Conservation (phyloP, 352 stramenopile species). For the Globisporangium apiculatum region DNA sequence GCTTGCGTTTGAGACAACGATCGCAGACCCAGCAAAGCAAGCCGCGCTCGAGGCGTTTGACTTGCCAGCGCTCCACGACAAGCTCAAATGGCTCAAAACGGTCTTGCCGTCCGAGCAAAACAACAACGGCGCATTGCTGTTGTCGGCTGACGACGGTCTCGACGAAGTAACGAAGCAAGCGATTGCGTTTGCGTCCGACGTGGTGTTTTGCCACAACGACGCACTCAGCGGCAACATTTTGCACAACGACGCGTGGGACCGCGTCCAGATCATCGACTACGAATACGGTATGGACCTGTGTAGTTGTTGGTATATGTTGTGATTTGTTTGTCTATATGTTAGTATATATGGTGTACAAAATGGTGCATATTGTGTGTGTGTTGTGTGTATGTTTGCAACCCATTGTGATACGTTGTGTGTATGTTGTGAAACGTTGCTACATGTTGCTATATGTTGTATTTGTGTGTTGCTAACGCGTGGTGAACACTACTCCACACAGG, state of each 20-base stretch:
- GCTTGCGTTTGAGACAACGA: slow-evolving; percentile 52
- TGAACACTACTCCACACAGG: slow-evolving; percentile 14
- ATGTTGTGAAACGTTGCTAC: not conserved
- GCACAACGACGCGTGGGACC: slow-evolving; percentile 65
- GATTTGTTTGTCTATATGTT: not conserved
- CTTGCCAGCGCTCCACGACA: slow-evolving; percentile 42
- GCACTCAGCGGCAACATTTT: slow-evolving; percentile 86
- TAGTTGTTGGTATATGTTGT: not conserved
- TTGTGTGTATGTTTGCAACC: too few species aligned
- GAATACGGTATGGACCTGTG: slow-evolving; percentile 65
- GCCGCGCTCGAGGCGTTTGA: slow-evolving; percentile 55
- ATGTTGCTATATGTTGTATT: too few species aligned
- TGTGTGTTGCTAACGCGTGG: too few species aligned
- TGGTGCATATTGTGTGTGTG: too few species aligned
- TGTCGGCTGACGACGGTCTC: slow-evolving; percentile 30
- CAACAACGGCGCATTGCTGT: slow-evolving; percentile 45
- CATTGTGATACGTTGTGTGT: not conserved
- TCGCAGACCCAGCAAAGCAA: slow-evolving; percentile 55
- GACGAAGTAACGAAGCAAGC: slow-evolving; percentile 79
- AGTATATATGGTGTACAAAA: not conserved
- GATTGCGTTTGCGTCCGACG: slow-evolving; percentile 62
- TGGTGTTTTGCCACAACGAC: slow-evolving; percentile 94
- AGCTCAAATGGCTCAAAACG: slow-evolving; percentile 78
- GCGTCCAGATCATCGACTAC: slow-evolving; percentile 93
- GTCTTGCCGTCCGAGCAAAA: slow-evolving; percentile 75